phyloP scores from a whole-genome alignment of 768 basidiomycete genomes.

The Phanerochaete carnosa region DNA sequence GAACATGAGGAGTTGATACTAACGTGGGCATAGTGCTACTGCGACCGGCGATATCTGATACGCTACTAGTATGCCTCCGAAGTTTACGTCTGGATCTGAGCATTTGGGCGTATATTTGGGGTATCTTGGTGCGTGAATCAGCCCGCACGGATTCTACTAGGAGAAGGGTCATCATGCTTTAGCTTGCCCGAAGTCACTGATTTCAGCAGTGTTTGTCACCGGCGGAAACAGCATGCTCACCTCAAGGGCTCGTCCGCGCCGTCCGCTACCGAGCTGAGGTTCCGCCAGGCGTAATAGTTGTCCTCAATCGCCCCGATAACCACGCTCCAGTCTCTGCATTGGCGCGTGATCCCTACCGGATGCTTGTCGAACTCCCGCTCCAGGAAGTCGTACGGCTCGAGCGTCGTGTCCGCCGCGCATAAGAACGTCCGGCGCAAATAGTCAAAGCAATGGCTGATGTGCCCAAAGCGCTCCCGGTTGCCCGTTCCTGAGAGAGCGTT shows the following conservation, averaged over 20 bases:
- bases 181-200: too few relatives aligned
- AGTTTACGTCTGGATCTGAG: too few relatives aligned
- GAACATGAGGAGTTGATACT: too few relatives aligned
- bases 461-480: not conserved
- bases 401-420: slow-evolving; percentile 20
- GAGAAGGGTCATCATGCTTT: too few relatives aligned
- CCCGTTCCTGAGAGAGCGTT: not conserved
- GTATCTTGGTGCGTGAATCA: too few relatives aligned
- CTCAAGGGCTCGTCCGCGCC: not conserved
- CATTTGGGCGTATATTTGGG: too few relatives aligned
- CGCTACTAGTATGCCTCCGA: too few relatives aligned
- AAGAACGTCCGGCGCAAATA: slow-evolving; percentile 19
- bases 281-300: not conserved
- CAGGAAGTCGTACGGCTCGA: slow-evolving; percentile 12
- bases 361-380: not conserved
- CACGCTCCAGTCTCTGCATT: slow-evolving; percentile 1
- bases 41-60: too few relatives aligned
- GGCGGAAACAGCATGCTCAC: not conserved
- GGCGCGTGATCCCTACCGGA: not conserved
- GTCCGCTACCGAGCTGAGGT: not conserved
- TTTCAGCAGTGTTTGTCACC: too few relatives aligned
- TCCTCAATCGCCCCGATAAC: not conserved
- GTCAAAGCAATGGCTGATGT: slow-evolving; percentile 18
- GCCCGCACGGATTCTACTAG: too few relatives aligned
- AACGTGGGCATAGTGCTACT: too few relatives aligned